A percentile compares a stretch with the other conserved stretches of the same genome.
Conservation (phyloP, 1,284 basidiomycete genomes). For the Tilletiaria anomala region DNA sequence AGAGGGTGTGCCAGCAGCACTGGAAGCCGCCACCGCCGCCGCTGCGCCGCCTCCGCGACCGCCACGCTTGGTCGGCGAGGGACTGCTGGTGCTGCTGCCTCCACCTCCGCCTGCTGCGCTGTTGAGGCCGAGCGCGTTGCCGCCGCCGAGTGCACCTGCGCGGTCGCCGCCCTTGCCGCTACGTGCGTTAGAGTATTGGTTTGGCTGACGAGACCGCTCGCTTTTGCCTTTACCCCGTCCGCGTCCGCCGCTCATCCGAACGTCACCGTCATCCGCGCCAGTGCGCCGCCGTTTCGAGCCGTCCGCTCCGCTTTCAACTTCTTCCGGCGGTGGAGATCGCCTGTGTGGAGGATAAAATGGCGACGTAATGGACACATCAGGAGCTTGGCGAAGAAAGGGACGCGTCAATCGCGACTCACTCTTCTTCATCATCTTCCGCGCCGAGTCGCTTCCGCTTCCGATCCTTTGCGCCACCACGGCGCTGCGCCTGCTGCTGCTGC, state of each 20-base stretch:
- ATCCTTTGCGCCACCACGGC: conserved; percentile 4
- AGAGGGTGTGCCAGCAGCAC: conserved; percentile 46
- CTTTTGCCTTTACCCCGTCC: too few species aligned
- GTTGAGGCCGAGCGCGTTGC: conserved; percentile 3
- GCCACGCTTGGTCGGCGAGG: conserved; percentile 24
- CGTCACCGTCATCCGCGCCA: neutral
- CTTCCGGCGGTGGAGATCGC: neutral
- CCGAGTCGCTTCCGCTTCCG: conserved; percentile 22
- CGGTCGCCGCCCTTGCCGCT: too few species aligned
- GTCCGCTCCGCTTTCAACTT: neutral
- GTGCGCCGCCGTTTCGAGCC: neutral
- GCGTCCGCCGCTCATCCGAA: neutral
- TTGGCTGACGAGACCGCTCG: too few species aligned
- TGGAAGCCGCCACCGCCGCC: neutral
- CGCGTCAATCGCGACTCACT: neutral
- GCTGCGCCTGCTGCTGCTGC: too few species aligned
- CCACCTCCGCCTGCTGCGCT: conserved; percentile 3
- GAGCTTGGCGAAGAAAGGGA: neutral
- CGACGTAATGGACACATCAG: neutral
- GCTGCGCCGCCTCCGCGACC: conserved; percentile 16
- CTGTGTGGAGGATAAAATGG: neutral
- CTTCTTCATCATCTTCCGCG: conserved; percentile 11
- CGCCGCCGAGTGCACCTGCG: neutral
- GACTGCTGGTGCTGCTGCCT: conserved; percentile 6
- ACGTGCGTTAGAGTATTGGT: too few species aligned